Percentiles rank a stretch among this genome's conserved stretches.
These are phyloP conservation scores for Mucor mucedo DNA, from an alignment of 371 early-diverging fungal genomes.

Conservation along the genomic window DNA sequence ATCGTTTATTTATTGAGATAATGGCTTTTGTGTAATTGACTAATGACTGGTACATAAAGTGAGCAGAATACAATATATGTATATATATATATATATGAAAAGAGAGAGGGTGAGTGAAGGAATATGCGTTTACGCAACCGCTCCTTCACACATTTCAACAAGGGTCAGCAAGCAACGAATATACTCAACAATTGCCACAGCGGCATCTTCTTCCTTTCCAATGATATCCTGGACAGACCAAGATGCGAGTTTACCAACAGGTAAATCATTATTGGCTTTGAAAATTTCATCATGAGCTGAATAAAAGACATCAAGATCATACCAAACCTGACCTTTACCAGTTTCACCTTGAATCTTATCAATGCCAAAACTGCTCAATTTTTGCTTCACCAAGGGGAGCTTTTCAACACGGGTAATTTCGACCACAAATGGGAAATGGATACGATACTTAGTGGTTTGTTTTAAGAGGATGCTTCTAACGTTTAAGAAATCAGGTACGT, in stretches of 20 bases:
- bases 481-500: constrained; percentile 52
- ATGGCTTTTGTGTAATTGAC: no score
- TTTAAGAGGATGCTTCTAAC: constrained; percentile 45
- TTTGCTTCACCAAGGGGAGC: constrained; percentile 37
- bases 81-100: no score
- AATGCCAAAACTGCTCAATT: constrained; percentile 27
- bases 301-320: constrained; percentile 48
- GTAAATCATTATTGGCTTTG: constrained; percentile 38
- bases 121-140: background rate
- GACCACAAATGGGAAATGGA: constrained; percentile 56
- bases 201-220: constrained; percentile 24
- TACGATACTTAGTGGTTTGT: constrained; percentile 42
- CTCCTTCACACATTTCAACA: constrained; percentile 33
- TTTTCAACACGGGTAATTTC: constrained; percentile 54
- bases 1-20: no score
- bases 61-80: no score
- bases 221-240: constrained; percentile 54
- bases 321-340: constrained; percentile 50
- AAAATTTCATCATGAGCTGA: constrained; percentile 39
- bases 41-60: no score
- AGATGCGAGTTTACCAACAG: constrained; percentile 43
- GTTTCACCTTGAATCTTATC: constrained; percentile 46
- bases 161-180: constrained; percentile 44
- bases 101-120: no score
- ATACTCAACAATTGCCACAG: constrained; percentile 34